These are phyloP conservation scores for Hydnum rufescens DNA, from an alignment of 768 basidiomycete species.

Conservation along the genomic window DNA sequence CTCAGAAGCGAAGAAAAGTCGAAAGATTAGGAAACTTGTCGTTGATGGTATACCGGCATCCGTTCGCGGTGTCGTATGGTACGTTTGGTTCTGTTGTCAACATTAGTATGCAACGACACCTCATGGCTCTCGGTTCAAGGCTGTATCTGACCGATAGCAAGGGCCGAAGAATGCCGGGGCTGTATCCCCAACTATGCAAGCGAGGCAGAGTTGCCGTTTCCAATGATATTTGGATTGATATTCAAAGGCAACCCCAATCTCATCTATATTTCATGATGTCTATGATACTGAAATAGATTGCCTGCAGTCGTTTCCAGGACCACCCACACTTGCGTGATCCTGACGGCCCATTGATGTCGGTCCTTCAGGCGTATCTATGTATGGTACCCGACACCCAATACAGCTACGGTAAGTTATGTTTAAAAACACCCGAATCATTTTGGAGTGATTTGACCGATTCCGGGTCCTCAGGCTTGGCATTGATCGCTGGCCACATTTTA, in stretches of 20 bases:
- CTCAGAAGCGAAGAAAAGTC: constrained; percentile 49
- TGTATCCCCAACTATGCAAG: constrained; percentile 44
- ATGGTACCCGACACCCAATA: constrained; percentile 79
- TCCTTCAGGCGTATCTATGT: constrained; percentile 51
- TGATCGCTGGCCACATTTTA: constrained; percentile 51
- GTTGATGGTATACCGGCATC: constrained; percentile 64
- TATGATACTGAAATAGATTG: not conserved
- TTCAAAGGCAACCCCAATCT: constrained; percentile 18
- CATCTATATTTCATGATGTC: not conserved
- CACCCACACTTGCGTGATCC: constrained; percentile 38
- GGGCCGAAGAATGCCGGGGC: constrained; percentile 42
- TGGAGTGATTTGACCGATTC: not conserved
- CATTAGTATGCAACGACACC: not conserved
- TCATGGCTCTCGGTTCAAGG: not conserved
- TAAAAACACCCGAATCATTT: too few relatives aligned
- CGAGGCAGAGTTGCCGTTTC: constrained; percentile 31
- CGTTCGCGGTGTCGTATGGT: constrained; percentile 70
- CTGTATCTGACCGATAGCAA: constrained; percentile 60
- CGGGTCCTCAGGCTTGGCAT: constrained; percentile 33
- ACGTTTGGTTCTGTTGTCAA: constrained; percentile 2
- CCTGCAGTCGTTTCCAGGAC: constrained; percentile 26
- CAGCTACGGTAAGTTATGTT: constrained; percentile 34
- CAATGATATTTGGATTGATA: constrained; percentile 40
- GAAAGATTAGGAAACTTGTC: constrained; percentile 56
- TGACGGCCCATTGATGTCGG: constrained; percentile 31